These are phyloP conservation scores for Globisporangium paddicum DNA, from an alignment of 352 stramenopile species.

Conservation along the genomic window DNA sequence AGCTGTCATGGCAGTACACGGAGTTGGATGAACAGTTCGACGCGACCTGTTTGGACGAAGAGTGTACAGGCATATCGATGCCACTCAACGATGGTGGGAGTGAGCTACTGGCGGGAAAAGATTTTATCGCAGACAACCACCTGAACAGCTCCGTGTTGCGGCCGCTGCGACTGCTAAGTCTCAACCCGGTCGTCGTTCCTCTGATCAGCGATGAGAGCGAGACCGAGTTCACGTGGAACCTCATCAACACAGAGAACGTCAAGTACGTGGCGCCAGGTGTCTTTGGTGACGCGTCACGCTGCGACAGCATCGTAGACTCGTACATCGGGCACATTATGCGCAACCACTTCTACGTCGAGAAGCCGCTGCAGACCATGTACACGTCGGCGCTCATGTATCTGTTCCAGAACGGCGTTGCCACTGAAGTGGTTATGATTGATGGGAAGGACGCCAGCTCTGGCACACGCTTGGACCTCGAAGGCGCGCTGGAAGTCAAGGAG, in stretches of 20 bases:
- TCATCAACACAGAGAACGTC: conserved; percentile 2
- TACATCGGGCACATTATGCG: conserved; percentile 15
- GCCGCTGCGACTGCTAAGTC: conserved; percentile 10
- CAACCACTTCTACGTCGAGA: conserved; percentile 23
- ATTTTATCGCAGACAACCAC: conserved; percentile 22
- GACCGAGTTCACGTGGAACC: conserved; percentile 11
- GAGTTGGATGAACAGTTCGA: conserved; percentile 22
- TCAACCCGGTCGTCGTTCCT: conserved; percentile 9
- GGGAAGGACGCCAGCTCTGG: conserved; percentile 9
- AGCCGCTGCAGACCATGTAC: conserved; percentile 25
- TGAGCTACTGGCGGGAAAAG: conserved; percentile 26
- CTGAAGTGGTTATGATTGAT: conserved; percentile 17
- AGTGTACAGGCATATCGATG: conserved; percentile 33
- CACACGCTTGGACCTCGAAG: conserved; percentile 15
- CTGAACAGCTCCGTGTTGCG: conserved; percentile 6
- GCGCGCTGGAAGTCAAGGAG: conserved; percentile 18
- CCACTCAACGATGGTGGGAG: conserved; percentile 17
- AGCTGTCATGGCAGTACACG: conserved; percentile 30
- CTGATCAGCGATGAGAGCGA: not conserved
- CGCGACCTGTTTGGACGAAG: conserved; percentile 15
- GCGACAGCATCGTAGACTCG: conserved; percentile 27
- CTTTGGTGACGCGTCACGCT: conserved; percentile 14
- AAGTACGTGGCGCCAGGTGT: not conserved
- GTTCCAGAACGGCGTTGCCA: conserved; percentile 36
- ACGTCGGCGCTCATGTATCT: conserved; percentile 43